Evolutionary conservation across 306 rosid genomes (phyloP).

Genomic region (Trifolium fragiferum): DNA sequence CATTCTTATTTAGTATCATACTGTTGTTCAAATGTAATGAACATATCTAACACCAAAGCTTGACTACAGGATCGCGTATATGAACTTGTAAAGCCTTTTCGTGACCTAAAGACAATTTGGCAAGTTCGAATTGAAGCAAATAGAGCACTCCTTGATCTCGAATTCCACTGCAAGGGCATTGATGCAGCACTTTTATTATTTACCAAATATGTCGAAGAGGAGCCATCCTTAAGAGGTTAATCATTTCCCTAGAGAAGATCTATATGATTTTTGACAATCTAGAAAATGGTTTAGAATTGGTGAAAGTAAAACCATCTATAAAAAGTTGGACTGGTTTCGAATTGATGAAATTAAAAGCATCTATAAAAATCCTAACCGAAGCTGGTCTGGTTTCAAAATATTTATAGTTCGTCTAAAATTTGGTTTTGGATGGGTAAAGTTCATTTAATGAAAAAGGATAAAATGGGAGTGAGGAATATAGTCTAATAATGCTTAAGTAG

Average conservation of each 20-base stretch:
- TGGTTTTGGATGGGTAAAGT: slow-evolving; percentile 19
- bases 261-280: neutral
- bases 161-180: slow-evolving; percentile 81
- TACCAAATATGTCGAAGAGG: slow-evolving; percentile 75
- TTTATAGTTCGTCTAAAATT: slow-evolving; percentile 17
- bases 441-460: neutral
- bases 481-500: slow-evolving; percentile 6
- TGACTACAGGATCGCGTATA: slow-evolving; percentile 76
- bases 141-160: slow-evolving; percentile 92
- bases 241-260: slow-evolving; percentile 31
- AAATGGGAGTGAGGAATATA: neutral
- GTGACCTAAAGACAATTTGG: slow-evolving; percentile 70
- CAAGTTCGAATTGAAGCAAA: slow-evolving; percentile 91
- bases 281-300: slow-evolving; percentile 16
- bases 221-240: slow-evolving; percentile 83
- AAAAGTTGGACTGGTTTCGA: slow-evolving; percentile 5
- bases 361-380: slow-evolving; percentile 12
- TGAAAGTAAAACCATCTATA: slow-evolving; percentile 16
- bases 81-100: slow-evolving; percentile 80
- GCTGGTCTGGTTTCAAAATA: slow-evolving; percentile 4
- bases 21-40: slow-evolving; percentile 35
- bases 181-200: slow-evolving; percentile 74
- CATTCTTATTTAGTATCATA: slow-evolving; percentile 27
- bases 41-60: slow-evolving; percentile 39
- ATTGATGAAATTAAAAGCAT: slow-evolving; percentile 9